Conservation (phyloP, 306 rosid genomes). For the Fragaria vesca region DNA sequence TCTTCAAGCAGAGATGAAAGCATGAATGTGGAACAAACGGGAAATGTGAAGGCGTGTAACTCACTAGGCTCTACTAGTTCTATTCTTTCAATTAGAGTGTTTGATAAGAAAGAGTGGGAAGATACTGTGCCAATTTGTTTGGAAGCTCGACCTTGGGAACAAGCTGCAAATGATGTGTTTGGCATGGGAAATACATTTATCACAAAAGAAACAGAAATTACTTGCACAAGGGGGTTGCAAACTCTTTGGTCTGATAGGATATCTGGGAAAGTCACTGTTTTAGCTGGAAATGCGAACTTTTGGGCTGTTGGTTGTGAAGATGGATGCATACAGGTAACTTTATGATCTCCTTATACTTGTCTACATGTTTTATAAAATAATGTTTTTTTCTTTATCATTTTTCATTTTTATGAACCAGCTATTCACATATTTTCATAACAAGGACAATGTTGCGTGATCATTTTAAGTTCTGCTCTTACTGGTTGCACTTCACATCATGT, state of each 20-base stretch:
- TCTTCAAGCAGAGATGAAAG: slow-evolving; percentile 50
- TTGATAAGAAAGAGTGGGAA: slow-evolving; percentile 78
- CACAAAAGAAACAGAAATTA: slow-evolving; percentile 84
- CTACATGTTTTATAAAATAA: too few species aligned
- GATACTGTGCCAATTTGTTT: slow-evolving; percentile 66
- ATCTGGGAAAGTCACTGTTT: slow-evolving; percentile 86
- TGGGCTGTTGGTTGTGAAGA: slow-evolving; percentile 99
- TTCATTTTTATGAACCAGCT: neutral
- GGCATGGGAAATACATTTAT: slow-evolving; percentile 69
- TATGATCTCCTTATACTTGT: slow-evolving; percentile 4
- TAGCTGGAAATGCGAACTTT: slow-evolving; percentile 90
- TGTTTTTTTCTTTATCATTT: neutral
- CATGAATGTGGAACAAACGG: slow-evolving; percentile 65
- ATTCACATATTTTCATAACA: neutral
- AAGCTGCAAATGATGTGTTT: slow-evolving; percentile 68
- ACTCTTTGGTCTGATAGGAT: slow-evolving; percentile 95
- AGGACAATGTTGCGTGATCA: neutral
- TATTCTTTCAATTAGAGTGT: slow-evolving; percentile 72
- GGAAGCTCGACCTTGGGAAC: slow-evolving; percentile 83
- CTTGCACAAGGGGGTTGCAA: slow-evolving; percentile 61
- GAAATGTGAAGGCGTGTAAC: slow-evolving; percentile 48
- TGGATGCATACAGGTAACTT: slow-evolving; percentile 87
- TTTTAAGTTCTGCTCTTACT: neutral
- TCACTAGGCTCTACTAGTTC: slow-evolving; percentile 53
- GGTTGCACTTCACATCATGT: slow-evolving; percentile 6